A percentile compares a stretch with the other conserved stretches of the same genome.
Evolutionary conservation across 1,284 basidiomycete species (phyloP).

Genomic region (Farysia itapuensis): DNA sequence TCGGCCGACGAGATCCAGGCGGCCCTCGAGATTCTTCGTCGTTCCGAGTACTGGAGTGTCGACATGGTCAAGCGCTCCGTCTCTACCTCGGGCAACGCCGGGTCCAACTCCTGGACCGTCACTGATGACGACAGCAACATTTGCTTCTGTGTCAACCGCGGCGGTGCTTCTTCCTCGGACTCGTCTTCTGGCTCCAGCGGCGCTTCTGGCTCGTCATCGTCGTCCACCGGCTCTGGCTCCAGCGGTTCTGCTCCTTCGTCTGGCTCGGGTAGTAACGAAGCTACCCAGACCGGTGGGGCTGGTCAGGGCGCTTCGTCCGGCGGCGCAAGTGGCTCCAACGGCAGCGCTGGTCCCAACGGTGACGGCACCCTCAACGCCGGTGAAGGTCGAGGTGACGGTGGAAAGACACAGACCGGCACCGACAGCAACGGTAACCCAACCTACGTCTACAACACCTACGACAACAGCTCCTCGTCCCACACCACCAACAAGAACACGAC

Average conservation of each 20-base stretch:
- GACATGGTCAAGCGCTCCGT: conserved; percentile 11
- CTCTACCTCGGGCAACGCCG: conserved; percentile 5
- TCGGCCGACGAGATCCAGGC: conserved; percentile 10
- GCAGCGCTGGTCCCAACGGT: neutral
- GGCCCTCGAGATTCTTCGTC: conserved; percentile 16
- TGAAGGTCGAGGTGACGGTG: no score
- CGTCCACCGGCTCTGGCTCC: neutral
- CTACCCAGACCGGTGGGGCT: no score
- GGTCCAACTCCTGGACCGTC: conserved; percentile 13
- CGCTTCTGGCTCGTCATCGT: neutral
- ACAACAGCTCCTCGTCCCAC: conserved; percentile 25
- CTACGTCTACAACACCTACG: conserved; percentile 27
- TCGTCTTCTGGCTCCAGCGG: neutral
- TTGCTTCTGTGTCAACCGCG: conserved; percentile 26
- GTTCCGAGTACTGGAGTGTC: conserved; percentile 5
- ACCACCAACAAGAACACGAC: conserved; percentile 10
- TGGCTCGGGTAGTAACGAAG: conserved; percentile 2
- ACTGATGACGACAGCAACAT: conserved; percentile 16
- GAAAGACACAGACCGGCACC: no score
- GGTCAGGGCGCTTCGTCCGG: neutral
- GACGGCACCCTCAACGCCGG: neutral
- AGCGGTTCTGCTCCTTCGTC: neutral
- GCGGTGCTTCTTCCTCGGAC: neutral
- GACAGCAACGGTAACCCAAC: no score
- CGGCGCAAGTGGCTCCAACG: neutral